Evolutionary conservation across 2,329 filamentous ascomycete species (phyloP).

Genomic region (Xylariaceae sp.): DNA sequence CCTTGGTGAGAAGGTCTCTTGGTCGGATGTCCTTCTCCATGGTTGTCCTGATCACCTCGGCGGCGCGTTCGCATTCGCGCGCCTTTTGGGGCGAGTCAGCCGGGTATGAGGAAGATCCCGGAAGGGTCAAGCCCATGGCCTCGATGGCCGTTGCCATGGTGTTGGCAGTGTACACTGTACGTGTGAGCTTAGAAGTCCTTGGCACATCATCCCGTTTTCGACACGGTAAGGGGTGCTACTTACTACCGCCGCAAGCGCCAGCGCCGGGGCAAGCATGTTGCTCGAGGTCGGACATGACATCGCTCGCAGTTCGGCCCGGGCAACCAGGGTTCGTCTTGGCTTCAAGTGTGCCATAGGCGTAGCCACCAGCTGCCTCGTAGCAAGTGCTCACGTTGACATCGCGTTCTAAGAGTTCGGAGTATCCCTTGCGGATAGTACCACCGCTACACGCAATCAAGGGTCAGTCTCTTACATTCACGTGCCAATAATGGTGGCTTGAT

Average conservation of each 20-base stretch:
- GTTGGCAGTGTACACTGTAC: conserved; percentile 77
- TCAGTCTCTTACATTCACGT: background rate
- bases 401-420: conserved; percentile 68
- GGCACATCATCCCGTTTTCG: background rate
- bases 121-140: conserved; percentile 77
- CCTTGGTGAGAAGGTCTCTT: conserved; percentile 71
- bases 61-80: conserved; percentile 78
- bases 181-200: background rate
- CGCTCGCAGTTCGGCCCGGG: conserved; percentile 62
- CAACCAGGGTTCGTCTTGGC: conserved; percentile 58
- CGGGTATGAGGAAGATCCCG: conserved; percentile 78
- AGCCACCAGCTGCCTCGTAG: conserved; percentile 82
- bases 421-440: conserved; percentile 84
- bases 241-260: conserved; percentile 64
- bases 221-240: background rate
- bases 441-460: conserved; percentile 40
- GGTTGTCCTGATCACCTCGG: conserved; percentile 69
- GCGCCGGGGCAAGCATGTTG: conserved; percentile 69
- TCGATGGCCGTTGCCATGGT: conserved; percentile 90
- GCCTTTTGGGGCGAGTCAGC: conserved; percentile 77
- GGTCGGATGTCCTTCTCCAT: conserved; percentile 81
- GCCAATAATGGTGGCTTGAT: too few species aligned
- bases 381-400: conserved; percentile 84
- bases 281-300: conserved; percentile 81
- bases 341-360: conserved; percentile 70